Conservation (phyloP, 164 flowering plant genomes). For the Magnolia kwangsiensis region DNA sequence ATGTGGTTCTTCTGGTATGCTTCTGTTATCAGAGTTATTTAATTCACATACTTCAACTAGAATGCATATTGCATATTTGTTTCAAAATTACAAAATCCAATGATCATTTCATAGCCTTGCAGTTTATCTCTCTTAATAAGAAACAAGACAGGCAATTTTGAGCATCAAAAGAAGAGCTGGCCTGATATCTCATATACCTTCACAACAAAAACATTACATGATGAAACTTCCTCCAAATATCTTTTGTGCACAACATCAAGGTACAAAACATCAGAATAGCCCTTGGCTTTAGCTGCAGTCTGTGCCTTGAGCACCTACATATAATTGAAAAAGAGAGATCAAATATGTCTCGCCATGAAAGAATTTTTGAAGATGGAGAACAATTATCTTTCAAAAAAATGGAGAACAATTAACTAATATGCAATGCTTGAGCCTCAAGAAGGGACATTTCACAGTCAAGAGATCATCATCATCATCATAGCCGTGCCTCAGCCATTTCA, state of each 20-base stretch:
- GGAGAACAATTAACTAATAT: background rate
- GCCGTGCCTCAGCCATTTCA: too few relatives aligned
- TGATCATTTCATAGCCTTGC: background rate
- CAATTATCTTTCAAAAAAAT: background rate
- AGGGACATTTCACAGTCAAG: too few relatives aligned
- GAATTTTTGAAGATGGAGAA: background rate
- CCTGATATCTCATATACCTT: conserved; percentile 40
- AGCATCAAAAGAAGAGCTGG: background rate
- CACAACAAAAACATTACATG: conserved; percentile 64
- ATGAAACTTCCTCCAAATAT: conserved; percentile 66
- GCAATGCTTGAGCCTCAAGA: background rate
- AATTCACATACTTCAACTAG: background rate
- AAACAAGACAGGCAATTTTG: background rate
- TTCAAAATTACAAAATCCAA: background rate
- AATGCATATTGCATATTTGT: background rate
- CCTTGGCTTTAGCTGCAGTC: conserved; percentile 47
- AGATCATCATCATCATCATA: too few relatives aligned
- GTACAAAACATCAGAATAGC: conserved; percentile 70
- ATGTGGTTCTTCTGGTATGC: background rate
- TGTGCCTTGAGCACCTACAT: conserved; percentile 51
- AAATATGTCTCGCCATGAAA: background rate
- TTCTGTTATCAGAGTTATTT: background rate
- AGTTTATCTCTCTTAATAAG: background rate
- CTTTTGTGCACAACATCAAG: conserved; percentile 55
- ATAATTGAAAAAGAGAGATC: background rate